Base-by-base conservation (phyloP, 768 basidiomycete species). In the Grammothele lineata region DNA sequence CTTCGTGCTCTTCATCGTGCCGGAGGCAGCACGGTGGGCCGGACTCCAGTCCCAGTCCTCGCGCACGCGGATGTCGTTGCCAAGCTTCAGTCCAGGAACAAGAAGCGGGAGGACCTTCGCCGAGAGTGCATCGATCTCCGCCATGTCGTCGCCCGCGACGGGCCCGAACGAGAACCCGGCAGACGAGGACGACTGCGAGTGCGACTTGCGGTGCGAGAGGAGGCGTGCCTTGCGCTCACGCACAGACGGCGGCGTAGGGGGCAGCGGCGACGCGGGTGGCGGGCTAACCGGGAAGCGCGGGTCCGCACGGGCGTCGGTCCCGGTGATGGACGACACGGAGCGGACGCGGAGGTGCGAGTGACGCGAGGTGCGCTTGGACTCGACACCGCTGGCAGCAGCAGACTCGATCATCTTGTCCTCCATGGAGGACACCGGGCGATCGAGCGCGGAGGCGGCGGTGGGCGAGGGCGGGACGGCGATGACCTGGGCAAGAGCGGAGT, bases 241-340 rank as follows among this genome's bases (percentile, higher is more conserved):
- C 39, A 85, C 75, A 47, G 73, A 82, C 1, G 82, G 83, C 24
- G 85, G 85, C n/a, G 84, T 88, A 2, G 85, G 85, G 10, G 85
- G 85, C 26, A 87, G 73, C 9, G 85, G 85, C 54, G 78, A 76
- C 1, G 80, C 70, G 4, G 85, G 85, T 24, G 85, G 85, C 9
- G 80, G 79, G 57, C 65, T 71, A 41, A 59, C 69, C 56, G 40
- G 66, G 53, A 57, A 57, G 40, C 56, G 56, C 25, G 50, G 44
- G 26, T 51, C 51, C 24, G 27, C 24, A 32, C 46, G 35, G 56
- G 70, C 68, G 39, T 61, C 62, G 45, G 72, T 70, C 22, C 62
- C 63, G 50, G 62, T 71, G 47, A 76, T 58, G 7, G 81, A 82
- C 2, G 81, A 73, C 4, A 72, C 67, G 3, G 83, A 85, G 30